Conservation (phyloP, 495 filamentous ascomycete species). For the Aspergillus hancockii region DNA sequence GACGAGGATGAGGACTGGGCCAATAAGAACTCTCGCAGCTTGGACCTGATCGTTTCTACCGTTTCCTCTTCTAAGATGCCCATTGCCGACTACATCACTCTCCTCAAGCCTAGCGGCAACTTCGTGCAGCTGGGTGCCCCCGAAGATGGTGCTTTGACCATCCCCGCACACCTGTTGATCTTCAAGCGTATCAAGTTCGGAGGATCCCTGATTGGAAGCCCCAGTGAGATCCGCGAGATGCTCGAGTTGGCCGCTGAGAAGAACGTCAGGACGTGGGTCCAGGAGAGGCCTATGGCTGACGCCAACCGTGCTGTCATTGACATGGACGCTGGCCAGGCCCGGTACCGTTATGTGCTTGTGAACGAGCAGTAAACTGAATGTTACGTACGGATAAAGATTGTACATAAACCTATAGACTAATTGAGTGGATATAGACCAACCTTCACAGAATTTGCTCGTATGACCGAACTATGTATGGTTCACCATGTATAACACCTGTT, state of each 20-base stretch:
- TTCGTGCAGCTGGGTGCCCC: slow-evolving; percentile 73
- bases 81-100: slow-evolving; percentile 57
- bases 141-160: slow-evolving; percentile 60
- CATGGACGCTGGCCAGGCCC: slow-evolving; percentile 59
- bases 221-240: slow-evolving; percentile 72
- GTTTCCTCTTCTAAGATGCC: slow-evolving; percentile 69
- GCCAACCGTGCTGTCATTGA: slow-evolving; percentile 65
- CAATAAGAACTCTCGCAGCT: slow-evolving; percentile 49
- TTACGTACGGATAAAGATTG: background rate
- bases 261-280: slow-evolving; percentile 63
- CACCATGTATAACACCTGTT: slow-evolving; percentile 28
- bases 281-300: slow-evolving; percentile 62
- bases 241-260: slow-evolving; percentile 67
- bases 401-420: background rate
- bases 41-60: slow-evolving; percentile 74
- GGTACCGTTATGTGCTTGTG: slow-evolving; percentile 67
- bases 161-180: slow-evolving; percentile 43
- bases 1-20: slow-evolving; percentile 67
- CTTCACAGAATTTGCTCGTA: slow-evolving; percentile 29
- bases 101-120: slow-evolving; percentile 61
- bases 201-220: slow-evolving; percentile 64
- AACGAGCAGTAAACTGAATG: slow-evolving; percentile 35
- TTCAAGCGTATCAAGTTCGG: slow-evolving; percentile 59
- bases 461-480: slow-evolving; percentile 36
- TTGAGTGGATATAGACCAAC: background rate